phyloP scores from a whole-genome alignment of 2,329 filamentous ascomycete species.

The Aureobasidium lini region DNA sequence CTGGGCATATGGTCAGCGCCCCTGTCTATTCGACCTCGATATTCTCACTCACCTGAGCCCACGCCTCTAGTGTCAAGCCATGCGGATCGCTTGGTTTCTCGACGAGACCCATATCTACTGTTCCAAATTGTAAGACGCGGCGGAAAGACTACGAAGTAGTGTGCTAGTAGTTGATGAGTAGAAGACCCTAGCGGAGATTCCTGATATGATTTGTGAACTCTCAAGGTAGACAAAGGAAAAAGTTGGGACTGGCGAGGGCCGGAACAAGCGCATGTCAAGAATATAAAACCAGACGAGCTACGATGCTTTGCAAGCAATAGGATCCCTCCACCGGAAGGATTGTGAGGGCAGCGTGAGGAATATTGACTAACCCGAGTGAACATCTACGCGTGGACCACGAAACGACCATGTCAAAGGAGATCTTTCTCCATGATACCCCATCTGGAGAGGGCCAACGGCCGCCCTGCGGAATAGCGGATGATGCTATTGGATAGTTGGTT shows the following conservation, averaged over 20 bases:
- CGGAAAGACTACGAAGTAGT: too few relatives aligned
- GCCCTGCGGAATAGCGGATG: neutral
- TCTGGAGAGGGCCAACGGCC: neutral
- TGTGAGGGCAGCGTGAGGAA: neutral
- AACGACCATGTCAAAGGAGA: neutral
- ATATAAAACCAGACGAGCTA: neutral
- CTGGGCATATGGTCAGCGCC: conserved; percentile 29
- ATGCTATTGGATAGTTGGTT: conserved; percentile 1
- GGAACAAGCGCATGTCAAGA: neutral
- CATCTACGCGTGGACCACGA: neutral
- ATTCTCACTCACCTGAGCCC: conserved; percentile 14
- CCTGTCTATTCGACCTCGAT: neutral
- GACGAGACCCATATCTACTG: conserved; percentile 4
- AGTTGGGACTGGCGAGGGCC: neutral
- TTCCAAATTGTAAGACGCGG: neutral
- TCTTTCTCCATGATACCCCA: neutral
- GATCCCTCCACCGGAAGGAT: neutral
- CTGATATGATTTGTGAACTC: neutral
- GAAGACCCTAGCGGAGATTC: too few relatives aligned
- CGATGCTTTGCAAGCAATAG: neutral
- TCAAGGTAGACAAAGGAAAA: neutral
- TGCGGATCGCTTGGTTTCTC: conserved; percentile 16
- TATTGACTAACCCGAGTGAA: conserved; percentile 7
- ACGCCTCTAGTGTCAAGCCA: conserved; percentile 18
- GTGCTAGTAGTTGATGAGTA: too few relatives aligned